A percentile compares a stretch with the other conserved stretches of the same genome.
phyloP scores from a whole-genome alignment of 2,329 filamentous ascomycete species.

The Huntiella moniliformis region DNA sequence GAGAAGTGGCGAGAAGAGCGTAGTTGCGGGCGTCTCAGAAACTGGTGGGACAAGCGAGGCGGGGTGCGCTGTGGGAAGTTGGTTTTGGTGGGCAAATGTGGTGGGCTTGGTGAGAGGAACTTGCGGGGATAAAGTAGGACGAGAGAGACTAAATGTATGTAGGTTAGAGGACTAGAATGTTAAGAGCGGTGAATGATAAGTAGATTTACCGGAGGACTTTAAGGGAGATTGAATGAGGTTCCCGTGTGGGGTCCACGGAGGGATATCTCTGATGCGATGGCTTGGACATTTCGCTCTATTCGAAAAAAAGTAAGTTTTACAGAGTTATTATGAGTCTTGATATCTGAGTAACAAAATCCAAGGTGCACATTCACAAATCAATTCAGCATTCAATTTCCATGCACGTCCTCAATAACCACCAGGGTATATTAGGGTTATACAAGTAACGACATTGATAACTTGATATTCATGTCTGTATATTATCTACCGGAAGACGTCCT shows the following conservation, averaged over 20 bases:
- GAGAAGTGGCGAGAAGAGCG: conserved; percentile 10
- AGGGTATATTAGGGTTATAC: not conserved
- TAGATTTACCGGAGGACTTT: conserved; percentile 48
- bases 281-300: conserved; percentile 8
- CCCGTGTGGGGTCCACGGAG: conserved; percentile 42
- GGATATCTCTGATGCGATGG: conserved; percentile 43
- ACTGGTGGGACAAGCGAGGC: conserved; percentile 8
- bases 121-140: conserved; percentile 57
- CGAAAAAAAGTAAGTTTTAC: too few relatives aligned
- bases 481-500: conserved; percentile 52
- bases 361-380: not conserved
- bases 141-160: conserved; percentile 45
- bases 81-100: conserved; percentile 19
- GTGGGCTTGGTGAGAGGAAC: conserved; percentile 30
- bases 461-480: conserved; percentile 20
- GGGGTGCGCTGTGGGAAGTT: conserved; percentile 2
- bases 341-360: too few relatives aligned
- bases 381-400: too few relatives aligned
- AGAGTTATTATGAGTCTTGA: too few relatives aligned
- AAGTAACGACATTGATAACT: too few relatives aligned
- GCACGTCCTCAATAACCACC: not conserved
- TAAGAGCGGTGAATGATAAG: not conserved
- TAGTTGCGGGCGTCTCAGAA: not conserved
- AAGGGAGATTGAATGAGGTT: conserved; percentile 60
- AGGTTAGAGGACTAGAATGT: not conserved